Conservation (phyloP, 768 basidiomycete genomes). For the Gautieria morchelliformis region DNA sequence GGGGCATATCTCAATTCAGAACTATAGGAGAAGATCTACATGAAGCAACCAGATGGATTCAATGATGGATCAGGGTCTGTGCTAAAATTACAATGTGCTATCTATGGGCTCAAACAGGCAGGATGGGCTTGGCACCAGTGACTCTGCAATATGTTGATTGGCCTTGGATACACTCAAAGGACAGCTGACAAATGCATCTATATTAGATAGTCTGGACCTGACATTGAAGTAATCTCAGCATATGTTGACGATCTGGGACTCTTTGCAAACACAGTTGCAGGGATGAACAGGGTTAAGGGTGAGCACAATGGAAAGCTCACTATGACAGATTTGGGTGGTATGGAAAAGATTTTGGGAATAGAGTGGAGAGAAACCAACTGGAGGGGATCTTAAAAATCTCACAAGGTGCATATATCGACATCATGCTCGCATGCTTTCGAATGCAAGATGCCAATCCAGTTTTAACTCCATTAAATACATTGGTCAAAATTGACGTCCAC, state of each 20-base stretch:
- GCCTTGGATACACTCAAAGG: constrained; percentile 13
- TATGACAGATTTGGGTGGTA: constrained; percentile 31
- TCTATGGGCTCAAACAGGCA: constrained; percentile 26
- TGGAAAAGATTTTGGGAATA: too few relatives aligned
- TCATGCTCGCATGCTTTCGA: constrained; percentile 8
- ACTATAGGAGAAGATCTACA: constrained; percentile 26
- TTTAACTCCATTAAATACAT: constrained; percentile 9
- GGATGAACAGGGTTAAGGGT: constrained; percentile 7
- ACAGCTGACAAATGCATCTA: constrained; percentile 18
- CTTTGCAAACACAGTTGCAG: constrained; percentile 1
- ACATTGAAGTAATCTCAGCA: constrained; percentile 15
- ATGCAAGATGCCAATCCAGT: constrained; percentile 5
- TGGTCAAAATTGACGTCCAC: not conserved
- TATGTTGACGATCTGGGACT: too few relatives aligned
- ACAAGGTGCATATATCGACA: too few relatives aligned
- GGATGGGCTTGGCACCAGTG: too few relatives aligned
- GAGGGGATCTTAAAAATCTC: too few relatives aligned
- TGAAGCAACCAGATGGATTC: too few relatives aligned
- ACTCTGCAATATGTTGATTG: constrained; percentile 12
- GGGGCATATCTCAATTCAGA: too few relatives aligned
- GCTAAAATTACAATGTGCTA: constrained; percentile 14
- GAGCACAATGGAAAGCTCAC: constrained; percentile 16
- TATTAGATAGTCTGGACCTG: constrained; percentile 1
- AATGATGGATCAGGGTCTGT: constrained; percentile 11
- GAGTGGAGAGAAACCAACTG: constrained; percentile 16